These are phyloP conservation scores for Pseudogymnoascus sp. DNA, from an alignment of 2,329 filamentous ascomycete species.

Conservation along the genomic window DNA sequence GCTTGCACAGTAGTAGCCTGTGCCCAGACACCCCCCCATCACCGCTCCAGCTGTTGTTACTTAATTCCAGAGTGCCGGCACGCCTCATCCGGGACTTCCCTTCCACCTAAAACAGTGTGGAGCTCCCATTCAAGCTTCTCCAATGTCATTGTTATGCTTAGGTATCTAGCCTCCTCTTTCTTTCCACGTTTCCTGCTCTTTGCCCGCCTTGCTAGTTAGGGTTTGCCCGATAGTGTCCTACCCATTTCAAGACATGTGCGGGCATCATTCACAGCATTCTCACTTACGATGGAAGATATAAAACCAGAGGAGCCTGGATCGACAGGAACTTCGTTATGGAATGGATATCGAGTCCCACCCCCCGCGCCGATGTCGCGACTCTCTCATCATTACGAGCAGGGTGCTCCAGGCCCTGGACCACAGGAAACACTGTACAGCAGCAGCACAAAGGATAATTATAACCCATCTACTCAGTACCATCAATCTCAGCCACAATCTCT, in stretches of 20 bases:
- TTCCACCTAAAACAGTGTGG: constrained; percentile 11
- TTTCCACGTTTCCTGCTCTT: not conserved
- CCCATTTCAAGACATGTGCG: constrained; percentile 6
- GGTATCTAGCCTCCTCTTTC: constrained; percentile 6
- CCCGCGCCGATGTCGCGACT: not conserved
- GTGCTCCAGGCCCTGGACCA: not conserved
- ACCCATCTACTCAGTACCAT: not conserved
- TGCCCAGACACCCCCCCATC: constrained; percentile 2
- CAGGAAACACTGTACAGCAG: not conserved
- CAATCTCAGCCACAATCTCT: not conserved
- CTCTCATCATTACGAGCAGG: constrained; percentile 6
- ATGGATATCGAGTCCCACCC: constrained; percentile 3
- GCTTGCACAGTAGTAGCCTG: constrained; percentile 2
- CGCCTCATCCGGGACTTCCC: constrained; percentile 11
- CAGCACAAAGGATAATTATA: not conserved
- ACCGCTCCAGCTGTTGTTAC: constrained; percentile 2
- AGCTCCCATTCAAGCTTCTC: constrained; percentile 8
- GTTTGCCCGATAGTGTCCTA: not conserved
- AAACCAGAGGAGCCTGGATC: constrained; percentile 6
- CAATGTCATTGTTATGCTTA: constrained; percentile 11
- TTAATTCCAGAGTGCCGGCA: constrained; percentile 9
- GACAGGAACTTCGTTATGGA: not conserved
- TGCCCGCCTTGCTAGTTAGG: not conserved
- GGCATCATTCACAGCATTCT: constrained; percentile 5
- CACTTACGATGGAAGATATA: constrained; percentile 11